These are phyloP conservation scores for Primulina tabacum DNA, from an alignment of 257 asterid genomes.

Conservation along the genomic window DNA sequence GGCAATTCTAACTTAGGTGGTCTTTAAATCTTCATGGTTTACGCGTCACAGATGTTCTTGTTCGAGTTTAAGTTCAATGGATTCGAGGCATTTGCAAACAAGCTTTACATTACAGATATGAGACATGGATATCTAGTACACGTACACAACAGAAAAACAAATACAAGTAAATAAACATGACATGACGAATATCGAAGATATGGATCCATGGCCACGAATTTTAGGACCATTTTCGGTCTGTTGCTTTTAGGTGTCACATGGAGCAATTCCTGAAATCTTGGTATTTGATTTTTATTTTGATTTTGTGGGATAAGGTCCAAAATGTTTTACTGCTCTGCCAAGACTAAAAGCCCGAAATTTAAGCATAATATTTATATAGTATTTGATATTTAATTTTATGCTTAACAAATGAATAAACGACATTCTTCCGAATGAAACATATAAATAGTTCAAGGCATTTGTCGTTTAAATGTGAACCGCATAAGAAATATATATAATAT, in stretches of 20 bases:
- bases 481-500: too few species aligned
- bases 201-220: neutral
- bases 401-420: too few species aligned
- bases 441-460: too few species aligned
- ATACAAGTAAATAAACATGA: neutral
- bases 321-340: neutral
- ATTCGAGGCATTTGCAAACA: neutral
- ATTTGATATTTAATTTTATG: too few species aligned
- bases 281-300: neutral
- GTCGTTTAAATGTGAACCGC: too few species aligned
- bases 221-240: neutral
- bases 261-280: neutral
- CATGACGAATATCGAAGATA: neutral
- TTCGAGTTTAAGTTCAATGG: neutral
- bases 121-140: neutral
- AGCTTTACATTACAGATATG: neutral
- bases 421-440: too few species aligned
- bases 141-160: neutral
- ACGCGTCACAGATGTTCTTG: neutral
- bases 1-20: slow-evolving; percentile 20
- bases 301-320: too few species aligned
- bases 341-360: neutral
- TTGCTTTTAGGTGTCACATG: neutral
- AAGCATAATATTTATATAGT: neutral
- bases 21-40: slow-evolving; percentile 13